Evolutionary conservation across 257 asterid species (phyloP).

Genomic region (Fraxinus anomala): DNA sequence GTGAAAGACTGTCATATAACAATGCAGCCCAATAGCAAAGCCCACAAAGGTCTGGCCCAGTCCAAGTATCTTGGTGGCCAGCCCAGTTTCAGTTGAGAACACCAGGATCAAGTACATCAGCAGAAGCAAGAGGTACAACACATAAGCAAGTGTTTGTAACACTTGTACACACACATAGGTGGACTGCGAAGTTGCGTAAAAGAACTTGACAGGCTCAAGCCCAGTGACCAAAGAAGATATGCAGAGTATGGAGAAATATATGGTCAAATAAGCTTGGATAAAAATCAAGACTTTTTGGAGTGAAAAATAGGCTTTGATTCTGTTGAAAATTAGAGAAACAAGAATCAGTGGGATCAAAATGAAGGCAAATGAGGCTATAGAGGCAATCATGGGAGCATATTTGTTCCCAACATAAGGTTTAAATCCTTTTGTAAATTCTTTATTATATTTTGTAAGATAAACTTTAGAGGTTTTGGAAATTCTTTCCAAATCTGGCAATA

Average conservation of each 20-base stretch:
- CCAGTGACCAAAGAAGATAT: slow-evolving; percentile 72
- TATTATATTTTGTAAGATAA: slow-evolving; percentile 68
- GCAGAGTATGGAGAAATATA: slow-evolving; percentile 79
- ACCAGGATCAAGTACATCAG: slow-evolving; percentile 79
- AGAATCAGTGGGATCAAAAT: slow-evolving; percentile 67
- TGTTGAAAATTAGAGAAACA: slow-evolving; percentile 69
- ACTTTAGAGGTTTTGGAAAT: slow-evolving; percentile 67
- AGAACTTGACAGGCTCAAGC: slow-evolving; percentile 76
- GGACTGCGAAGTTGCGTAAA: slow-evolving; percentile 86
- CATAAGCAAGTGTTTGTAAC: slow-evolving; percentile 67
- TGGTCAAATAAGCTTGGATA: slow-evolving; percentile 77
- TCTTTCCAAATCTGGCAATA: slow-evolving; percentile 76
- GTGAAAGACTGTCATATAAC: slow-evolving; percentile 82
- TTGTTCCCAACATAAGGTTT: slow-evolving; percentile 83
- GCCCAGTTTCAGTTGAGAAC: slow-evolving; percentile 74
- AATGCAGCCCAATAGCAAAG: slow-evolving; percentile 87
- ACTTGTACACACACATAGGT: slow-evolving; percentile 77
- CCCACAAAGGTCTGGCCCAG: slow-evolving; percentile 88
- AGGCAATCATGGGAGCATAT: slow-evolving; percentile 74
- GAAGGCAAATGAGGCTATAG: slow-evolving; percentile 67
- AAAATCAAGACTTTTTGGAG: slow-evolving; percentile 77
- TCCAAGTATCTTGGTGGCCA: slow-evolving; percentile 57
- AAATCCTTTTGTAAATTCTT: slow-evolving; percentile 70
- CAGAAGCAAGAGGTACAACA: slow-evolving; percentile 81
- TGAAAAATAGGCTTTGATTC: slow-evolving; percentile 78